Evolutionary conservation across 1,284 basidiomycete genomes (phyloP).

Genomic region (Tetrapyrgos nigripes): DNA sequence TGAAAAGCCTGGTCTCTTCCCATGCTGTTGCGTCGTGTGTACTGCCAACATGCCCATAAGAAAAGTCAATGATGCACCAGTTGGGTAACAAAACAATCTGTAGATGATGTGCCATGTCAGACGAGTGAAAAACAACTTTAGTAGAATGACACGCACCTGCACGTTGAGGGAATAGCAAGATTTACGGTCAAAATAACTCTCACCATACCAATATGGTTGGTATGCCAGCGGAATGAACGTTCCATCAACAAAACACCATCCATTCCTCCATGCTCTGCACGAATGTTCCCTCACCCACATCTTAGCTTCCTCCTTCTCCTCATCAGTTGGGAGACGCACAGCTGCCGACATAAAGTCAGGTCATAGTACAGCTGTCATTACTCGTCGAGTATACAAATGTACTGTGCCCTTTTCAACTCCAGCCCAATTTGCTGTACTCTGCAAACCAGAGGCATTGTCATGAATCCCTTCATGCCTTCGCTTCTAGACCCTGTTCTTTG

Average conservation of each 20-base stretch:
- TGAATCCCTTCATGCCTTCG: too few species aligned
- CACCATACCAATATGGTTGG: slow-evolving; percentile 36
- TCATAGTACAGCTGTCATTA: slow-evolving; percentile 21
- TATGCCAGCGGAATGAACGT: slow-evolving; percentile 40
- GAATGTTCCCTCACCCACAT: slow-evolving; percentile 36
- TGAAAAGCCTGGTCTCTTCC: slow-evolving; percentile 7
- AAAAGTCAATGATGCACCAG: slow-evolving; percentile 27
- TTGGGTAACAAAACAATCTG: slow-evolving; percentile 23
- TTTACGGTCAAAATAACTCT: slow-evolving; percentile 45
- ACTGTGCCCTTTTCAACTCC: slow-evolving; percentile 31
- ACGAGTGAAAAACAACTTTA: too few species aligned
- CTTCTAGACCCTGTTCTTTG: too few species aligned
- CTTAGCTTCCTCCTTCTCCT: slow-evolving; percentile 29
- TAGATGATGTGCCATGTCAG: too few species aligned
- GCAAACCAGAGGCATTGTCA: slow-evolving; percentile 32
- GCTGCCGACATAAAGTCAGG: slow-evolving; percentile 16
- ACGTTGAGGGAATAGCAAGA: slow-evolving; percentile 44
- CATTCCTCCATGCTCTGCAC: slow-evolving; percentile 39
- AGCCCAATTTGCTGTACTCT: slow-evolving; percentile 16
- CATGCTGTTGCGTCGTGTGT: slow-evolving; percentile 24
- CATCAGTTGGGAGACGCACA: slow-evolving; percentile 6
- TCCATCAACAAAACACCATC: slow-evolving; percentile 46
- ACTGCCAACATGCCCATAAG: slow-evolving; percentile 26
- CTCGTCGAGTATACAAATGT: slow-evolving; percentile 19
- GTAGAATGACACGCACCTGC: slow-evolving; percentile 30